A percentile compares a stretch with the other conserved stretches of the same genome.
These are phyloP conservation scores for Phytophthora tentaculata DNA, from an alignment of 352 stramenopile genomes.

Conservation along the genomic window DNA sequence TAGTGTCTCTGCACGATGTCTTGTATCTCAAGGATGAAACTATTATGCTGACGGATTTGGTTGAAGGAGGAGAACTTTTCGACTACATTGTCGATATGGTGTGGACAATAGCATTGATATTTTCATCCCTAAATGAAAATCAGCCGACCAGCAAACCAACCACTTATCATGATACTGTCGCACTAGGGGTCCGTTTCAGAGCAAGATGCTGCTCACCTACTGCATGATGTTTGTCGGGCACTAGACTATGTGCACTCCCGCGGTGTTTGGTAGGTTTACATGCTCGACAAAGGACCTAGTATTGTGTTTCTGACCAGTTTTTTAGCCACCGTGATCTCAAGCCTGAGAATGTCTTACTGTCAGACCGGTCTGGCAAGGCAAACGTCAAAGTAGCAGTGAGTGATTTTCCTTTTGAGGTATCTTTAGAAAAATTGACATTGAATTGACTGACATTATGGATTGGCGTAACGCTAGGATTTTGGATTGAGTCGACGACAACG, in stretches of 20 bases:
- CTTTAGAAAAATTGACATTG: background rate
- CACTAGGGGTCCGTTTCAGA: conserved; percentile 75
- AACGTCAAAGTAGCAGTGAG: conserved; percentile 77
- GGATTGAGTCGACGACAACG: conserved; percentile 58
- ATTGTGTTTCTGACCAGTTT: conserved; percentile 3
- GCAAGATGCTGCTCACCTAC: conserved; percentile 67
- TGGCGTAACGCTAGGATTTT: conserved; percentile 58
- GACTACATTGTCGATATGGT: conserved; percentile 84
- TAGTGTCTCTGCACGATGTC: conserved; percentile 77
- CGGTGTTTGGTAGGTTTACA: conserved; percentile 60
- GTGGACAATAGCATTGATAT: background rate
- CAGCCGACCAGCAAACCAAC: background rate
- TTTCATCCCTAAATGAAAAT: background rate
- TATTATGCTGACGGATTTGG: conserved; percentile 83
- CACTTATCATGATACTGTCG: background rate
- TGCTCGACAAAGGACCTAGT: background rate
- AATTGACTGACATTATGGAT: background rate
- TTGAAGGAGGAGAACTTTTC: conserved; percentile 79
- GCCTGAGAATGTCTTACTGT: conserved; percentile 78
- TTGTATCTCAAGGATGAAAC: conserved; percentile 66
- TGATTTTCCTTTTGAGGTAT: background rate
- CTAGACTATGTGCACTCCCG: conserved; percentile 76
- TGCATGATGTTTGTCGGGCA: conserved; percentile 63
- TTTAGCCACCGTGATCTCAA: conserved; percentile 79
- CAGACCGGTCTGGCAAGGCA: conserved; percentile 53